Percentiles rank a stretch among this genome's conserved stretches.
Evolutionary conservation across 2,329 filamentous ascomycete species (phyloP).

Genomic region (Uncinocarpus reesii): DNA sequence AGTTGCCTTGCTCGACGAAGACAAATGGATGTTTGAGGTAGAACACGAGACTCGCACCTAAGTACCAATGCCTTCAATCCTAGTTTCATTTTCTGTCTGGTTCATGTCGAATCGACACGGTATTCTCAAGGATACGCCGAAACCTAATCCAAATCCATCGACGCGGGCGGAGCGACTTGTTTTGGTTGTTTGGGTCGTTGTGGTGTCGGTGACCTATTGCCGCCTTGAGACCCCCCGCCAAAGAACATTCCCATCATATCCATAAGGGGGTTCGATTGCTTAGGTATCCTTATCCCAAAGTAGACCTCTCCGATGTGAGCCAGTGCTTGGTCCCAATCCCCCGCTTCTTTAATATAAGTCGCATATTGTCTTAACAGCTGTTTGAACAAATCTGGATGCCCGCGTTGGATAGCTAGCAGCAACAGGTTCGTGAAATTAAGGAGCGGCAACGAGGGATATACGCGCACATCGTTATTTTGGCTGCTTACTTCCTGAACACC

Average conservation of each 20-base stretch:
- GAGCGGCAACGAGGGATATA: constrained; percentile 86
- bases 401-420: constrained; percentile 71
- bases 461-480: constrained; percentile 58
- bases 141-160: constrained; percentile 37
- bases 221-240: constrained; percentile 55
- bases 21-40: constrained; percentile 84
- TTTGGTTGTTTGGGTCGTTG: constrained; percentile 30
- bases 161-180: constrained; percentile 38
- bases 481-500: constrained; percentile 71
- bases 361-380: constrained; percentile 76
- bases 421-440: constrained; percentile 88
- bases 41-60: constrained; percentile 43
- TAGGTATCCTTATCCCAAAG: constrained; percentile 79
- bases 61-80: constrained; percentile 4
- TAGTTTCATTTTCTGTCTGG: not conserved
- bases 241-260: constrained; percentile 98
- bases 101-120: not conserved
- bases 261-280: constrained; percentile 83
- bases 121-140: not conserved
- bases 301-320: constrained; percentile 92
- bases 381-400: constrained; percentile 64
- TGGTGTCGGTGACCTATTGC: constrained; percentile 37
- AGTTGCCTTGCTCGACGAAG: constrained; percentile 63
- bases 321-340: constrained; percentile 69
- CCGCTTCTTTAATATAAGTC: constrained; percentile 63